Percentiles rank a stretch among this genome's conserved stretches.
phyloP scores from a whole-genome alignment of 495 filamentous ascomycete species.

The Lophium mytilinum region DNA sequence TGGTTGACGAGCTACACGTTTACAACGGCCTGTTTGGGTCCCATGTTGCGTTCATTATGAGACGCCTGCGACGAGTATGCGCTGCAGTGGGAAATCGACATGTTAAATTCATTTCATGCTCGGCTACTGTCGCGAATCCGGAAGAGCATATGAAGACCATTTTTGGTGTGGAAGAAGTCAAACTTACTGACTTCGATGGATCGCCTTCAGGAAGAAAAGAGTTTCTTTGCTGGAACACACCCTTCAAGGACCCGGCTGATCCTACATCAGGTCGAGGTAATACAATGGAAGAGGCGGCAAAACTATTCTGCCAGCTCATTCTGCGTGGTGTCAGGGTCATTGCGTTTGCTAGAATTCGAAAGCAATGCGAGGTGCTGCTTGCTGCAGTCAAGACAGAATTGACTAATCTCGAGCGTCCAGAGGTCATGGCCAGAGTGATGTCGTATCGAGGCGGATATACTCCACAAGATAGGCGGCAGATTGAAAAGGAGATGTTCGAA shows the following conservation, averaged over 20 bases:
- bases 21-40: conserved; percentile 94
- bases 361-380: conserved; percentile 79
- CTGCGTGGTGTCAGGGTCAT: conserved; percentile 87
- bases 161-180: conserved; percentile 77
- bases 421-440: conserved; percentile 77
- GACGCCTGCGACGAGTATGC: conserved; percentile 79
- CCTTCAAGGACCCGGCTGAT: conserved; percentile 83
- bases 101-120: conserved; percentile 93
- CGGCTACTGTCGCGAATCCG: conserved; percentile 93
- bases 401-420: conserved; percentile 57
- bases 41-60: conserved; percentile 92
- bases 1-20: conserved; percentile 76
- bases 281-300: conserved; percentile 73
- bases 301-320: conserved; percentile 83
- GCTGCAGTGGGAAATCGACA: conserved; percentile 82
- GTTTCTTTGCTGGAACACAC: conserved; percentile 97
- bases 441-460: conserved; percentile 95
- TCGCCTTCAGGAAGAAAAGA: conserved; percentile 91
- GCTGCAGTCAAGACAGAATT: conserved; percentile 74
- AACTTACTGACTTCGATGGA: conserved; percentile 80
- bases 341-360: conserved; percentile 80
- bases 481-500: conserved; percentile 96
- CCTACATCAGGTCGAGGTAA: conserved; percentile 79
- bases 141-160: conserved; percentile 86
- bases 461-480: conserved; percentile 79